phyloP scores from a whole-genome alignment of 371 early-diverging fungal species.

The Saksenaea vasiformis region DNA sequence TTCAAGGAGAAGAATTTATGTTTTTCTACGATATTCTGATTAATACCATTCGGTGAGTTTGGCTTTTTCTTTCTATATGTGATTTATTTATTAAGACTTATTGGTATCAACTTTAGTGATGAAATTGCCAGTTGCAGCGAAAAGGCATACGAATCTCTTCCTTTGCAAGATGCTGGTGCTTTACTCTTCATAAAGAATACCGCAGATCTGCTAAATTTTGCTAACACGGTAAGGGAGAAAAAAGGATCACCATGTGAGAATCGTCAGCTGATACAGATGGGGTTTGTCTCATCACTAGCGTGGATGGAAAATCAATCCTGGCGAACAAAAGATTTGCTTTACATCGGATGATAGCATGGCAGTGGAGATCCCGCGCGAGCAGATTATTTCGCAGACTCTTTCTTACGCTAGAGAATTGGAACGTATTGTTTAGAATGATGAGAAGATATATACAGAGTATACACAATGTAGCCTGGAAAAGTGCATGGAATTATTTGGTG shows the following conservation, averaged over 20 bases:
- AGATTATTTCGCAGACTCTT: constrained; percentile 83
- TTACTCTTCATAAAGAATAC: constrained; percentile 82
- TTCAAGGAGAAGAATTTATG: constrained; percentile 87
- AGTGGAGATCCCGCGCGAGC: constrained; percentile 78
- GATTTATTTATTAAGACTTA: background rate
- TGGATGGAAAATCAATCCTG: constrained; percentile 83
- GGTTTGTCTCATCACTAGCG: constrained; percentile 46
- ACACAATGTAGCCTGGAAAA: too few relatives aligned
- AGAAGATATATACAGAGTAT: background rate
- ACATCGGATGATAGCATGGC: constrained; percentile 60
- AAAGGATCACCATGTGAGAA: background rate
- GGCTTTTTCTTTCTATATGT: background rate
- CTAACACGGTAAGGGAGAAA: constrained; percentile 59
- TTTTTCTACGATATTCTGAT: constrained; percentile 94
- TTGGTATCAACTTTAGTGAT: constrained; percentile 51
- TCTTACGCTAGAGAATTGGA: constrained; percentile 94
- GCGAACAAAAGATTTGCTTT: constrained; percentile 83
- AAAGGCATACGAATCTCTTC: constrained; percentile 86
- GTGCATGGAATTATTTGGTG: too few relatives aligned
- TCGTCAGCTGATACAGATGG: background rate
- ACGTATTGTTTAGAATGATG: constrained; percentile 88
- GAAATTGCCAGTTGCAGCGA: constrained; percentile 95
- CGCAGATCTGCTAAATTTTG: constrained; percentile 80
- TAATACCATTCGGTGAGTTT: constrained; percentile 82
- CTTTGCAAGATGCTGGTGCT: constrained; percentile 85